A percentile compares a stretch with the other conserved stretches of the same genome.
phyloP scores from a whole-genome alignment of 1,284 basidiomycete species.

The Heterobasidion occidentale region DNA sequence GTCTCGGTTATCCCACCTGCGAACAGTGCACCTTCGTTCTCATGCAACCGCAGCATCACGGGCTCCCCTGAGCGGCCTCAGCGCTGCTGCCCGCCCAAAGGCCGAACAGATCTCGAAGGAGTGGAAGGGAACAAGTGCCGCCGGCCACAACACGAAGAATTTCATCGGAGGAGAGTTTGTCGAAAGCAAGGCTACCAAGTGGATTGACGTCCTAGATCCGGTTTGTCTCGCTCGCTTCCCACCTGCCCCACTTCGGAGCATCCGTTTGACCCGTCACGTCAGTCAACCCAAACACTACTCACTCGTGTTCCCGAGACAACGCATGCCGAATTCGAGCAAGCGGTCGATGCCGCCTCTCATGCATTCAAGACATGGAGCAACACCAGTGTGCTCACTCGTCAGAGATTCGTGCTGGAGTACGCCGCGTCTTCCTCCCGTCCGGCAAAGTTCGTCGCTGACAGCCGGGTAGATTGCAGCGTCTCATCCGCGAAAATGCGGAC shows the following conservation, averaged over 20 bases:
- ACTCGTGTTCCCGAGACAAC: constrained; percentile 90
- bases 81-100: constrained; percentile 41
- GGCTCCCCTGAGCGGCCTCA: constrained; percentile 32
- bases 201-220: constrained; percentile 85
- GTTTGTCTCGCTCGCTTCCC: constrained; percentile 33
- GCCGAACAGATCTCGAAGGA: constrained; percentile 61
- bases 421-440: constrained; percentile 15
- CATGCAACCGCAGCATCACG: constrained; percentile 32
- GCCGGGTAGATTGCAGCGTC: constrained; percentile 48
- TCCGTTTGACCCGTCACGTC: not conserved
- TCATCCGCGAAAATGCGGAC: constrained; percentile 73
- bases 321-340: constrained; percentile 72
- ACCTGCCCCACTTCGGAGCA: not conserved
- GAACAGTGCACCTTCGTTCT: constrained; percentile 26
- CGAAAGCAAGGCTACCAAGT: constrained; percentile 70
- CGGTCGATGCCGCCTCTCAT: constrained; percentile 80
- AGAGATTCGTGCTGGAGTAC: constrained; percentile 86
- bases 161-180: constrained; percentile 86
- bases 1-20: constrained; percentile 24
- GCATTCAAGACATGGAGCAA: constrained; percentile 90
- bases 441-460: not conserved
- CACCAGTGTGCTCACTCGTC: constrained; percentile 80
- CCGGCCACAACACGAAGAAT: constrained; percentile 82
- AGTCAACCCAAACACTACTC: constrained; percentile 87
- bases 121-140: constrained; percentile 83